These are phyloP conservation scores for Xylaria multiplex DNA, from an alignment of 2,329 filamentous ascomycete genomes.

Conservation along the genomic window DNA sequence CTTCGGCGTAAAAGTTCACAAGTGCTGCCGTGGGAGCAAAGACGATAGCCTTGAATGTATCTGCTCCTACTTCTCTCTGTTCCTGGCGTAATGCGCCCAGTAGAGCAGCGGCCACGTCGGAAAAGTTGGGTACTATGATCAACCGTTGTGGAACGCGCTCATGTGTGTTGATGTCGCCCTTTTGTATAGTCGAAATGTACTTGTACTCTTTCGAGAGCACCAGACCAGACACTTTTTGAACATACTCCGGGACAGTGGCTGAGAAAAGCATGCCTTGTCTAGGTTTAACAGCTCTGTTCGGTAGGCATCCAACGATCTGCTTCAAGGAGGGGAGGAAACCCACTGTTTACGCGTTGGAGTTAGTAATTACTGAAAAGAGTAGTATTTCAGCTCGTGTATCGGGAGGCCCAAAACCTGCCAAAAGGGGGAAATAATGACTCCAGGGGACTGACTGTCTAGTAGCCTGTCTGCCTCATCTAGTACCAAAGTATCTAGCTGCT, in stretches of 20 bases:
- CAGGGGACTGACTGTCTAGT: constrained; percentile 64
- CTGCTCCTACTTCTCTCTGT: constrained; percentile 47
- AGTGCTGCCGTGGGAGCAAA: constrained; percentile 74
- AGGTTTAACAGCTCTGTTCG: constrained; percentile 66
- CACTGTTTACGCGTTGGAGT: constrained; percentile 48
- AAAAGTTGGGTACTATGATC: constrained; percentile 73
- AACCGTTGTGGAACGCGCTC: constrained; percentile 78
- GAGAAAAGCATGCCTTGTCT: constrained; percentile 84
- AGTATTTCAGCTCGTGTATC: too few relatives aligned
- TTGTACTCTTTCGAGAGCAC: constrained; percentile 78
- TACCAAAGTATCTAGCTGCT: constrained; percentile 78
- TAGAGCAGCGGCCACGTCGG: constrained; percentile 71
- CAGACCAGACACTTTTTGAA: constrained; percentile 76
- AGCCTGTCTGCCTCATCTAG: constrained; percentile 86
- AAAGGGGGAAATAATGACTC: too few relatives aligned
- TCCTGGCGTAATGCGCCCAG: constrained; percentile 66
- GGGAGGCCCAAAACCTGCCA: too few relatives aligned
- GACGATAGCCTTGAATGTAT: constrained; percentile 83
- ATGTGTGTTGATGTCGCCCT: constrained; percentile 81
- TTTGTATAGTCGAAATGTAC: constrained; percentile 81
- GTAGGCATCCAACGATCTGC: constrained; percentile 78
- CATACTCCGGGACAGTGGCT: constrained; percentile 82
- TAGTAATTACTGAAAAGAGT: too few relatives aligned
- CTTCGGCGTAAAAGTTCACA: constrained; percentile 61
- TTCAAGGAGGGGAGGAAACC: constrained; percentile 84